Base-by-base conservation (phyloP, 1,284 basidiomycete species). In the Fomitiporia mediterranea region DNA sequence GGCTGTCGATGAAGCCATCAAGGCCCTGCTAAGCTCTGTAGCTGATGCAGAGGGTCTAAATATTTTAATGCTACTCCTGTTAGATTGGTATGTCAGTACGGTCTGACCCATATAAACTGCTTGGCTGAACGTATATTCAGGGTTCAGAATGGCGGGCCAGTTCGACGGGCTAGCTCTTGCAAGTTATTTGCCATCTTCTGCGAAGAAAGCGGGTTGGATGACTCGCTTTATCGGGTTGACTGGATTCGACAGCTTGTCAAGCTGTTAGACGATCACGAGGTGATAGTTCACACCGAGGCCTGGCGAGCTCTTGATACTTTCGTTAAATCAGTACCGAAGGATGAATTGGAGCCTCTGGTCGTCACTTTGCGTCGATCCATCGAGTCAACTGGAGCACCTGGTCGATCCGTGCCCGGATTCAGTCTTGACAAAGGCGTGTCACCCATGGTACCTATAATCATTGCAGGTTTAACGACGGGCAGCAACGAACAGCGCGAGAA, bases 211-310 rank as follows among this genome's bases (percentile, higher is more conserved):
- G 80, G 86, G 44, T 73, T 91, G 39, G 94, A 97, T 67, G 80
- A 83, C 0, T 84, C 88, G 0, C 69, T 93, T 15, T 99, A 98
- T 70, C 83, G 90, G 15, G 77, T 94, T 55, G 94, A 98, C 70
- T 98, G 95, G 94, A 82, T 99, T 57, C 86, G 95, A n/a, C 91
- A 94, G 64, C 79, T 99, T 13, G 77, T 99, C 2, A 82, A 91
- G 0, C 74, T 92, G 3, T 78, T 98, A 58, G 95, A 96, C 64
- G 96, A 98, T 66, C 71, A 75, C 5, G 79, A 86, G 59, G 75
- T 82, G 1, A 69, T 74, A 0, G 93, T 98, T 4, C 86, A 96
- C 64, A 86, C 83, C 2, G 86, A 89, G 0, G 92, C 95, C 1
- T 91, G 89, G 84, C 75, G 78, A 39, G 86, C 94, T 0, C 76